Evolutionary conservation across 768 basidiomycete species (phyloP).

Genomic region (Leccinum rimulosum): DNA sequence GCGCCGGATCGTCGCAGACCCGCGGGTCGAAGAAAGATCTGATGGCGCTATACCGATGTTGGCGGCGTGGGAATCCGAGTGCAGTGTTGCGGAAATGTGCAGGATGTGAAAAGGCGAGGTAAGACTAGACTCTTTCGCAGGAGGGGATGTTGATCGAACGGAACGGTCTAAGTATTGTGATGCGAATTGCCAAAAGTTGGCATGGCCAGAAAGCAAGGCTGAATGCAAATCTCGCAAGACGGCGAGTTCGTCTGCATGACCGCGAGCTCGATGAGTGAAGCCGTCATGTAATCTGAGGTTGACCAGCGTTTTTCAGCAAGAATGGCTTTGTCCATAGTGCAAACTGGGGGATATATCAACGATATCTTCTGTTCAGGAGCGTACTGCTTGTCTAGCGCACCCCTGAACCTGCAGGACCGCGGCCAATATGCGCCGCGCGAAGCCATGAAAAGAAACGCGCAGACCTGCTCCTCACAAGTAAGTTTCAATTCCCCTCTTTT

Average conservation of each 20-base stretch:
- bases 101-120: constrained; percentile 44
- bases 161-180: constrained; percentile 12
- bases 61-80: constrained; percentile 63
- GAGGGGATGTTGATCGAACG: not conserved
- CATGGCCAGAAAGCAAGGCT: constrained; percentile 16
- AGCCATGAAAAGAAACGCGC: no score
- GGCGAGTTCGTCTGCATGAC: not conserved
- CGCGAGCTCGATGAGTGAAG: not conserved
- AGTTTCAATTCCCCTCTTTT: no score
- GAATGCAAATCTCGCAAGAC: constrained; percentile 3
- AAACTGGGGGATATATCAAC: no score
- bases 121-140: not conserved
- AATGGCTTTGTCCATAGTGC: no score
- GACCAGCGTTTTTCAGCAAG: no score
- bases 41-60: constrained; percentile 53
- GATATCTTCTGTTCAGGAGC: no score
- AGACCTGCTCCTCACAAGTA: no score
- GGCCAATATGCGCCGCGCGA: no score
- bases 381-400: no score
- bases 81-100: constrained; percentile 53
- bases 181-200: constrained; percentile 13
- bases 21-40: constrained; percentile 25
- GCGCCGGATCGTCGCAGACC: not conserved
- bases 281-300: no score
- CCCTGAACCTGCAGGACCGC: no score